Evolutionary conservation across 1,284 basidiomycete genomes (phyloP).

Genomic region (Athelia psychrophila): DNA sequence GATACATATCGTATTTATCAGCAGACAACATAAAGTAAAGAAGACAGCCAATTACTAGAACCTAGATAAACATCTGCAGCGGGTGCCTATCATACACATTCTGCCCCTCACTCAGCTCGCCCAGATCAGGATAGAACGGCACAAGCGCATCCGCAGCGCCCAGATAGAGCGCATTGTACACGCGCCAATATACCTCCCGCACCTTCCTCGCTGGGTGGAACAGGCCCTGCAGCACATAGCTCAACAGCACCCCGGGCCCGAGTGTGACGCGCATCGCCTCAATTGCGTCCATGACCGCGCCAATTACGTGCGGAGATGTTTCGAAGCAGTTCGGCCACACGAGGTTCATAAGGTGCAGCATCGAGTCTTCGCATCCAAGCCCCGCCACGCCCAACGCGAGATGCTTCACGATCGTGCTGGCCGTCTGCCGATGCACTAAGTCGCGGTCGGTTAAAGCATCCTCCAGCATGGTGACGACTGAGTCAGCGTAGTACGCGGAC

Average conservation of each 20-base stretch:
- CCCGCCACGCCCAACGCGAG: conserved; percentile 96
- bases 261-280: conserved; percentile 96
- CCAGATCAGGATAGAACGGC: conserved; percentile 91
- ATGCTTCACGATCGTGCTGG: conserved; percentile 99
- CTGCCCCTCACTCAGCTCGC: conserved; percentile 84
- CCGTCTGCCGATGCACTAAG: conserved; percentile 97
- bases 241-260: conserved; percentile 90
- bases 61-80: conserved; percentile 76
- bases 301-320: conserved; percentile 97
- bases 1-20: not conserved
- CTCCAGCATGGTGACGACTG: conserved; percentile 96
- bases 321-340: conserved; percentile 99
- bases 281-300: conserved; percentile 94
- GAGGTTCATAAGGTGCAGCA: conserved; percentile 96
- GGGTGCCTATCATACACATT: conserved; percentile 88
- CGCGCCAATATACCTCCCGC: conserved; percentile 92
- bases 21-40: conserved; percentile 1
- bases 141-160: conserved; percentile 90
- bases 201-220: conserved; percentile 98
- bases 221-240: conserved; percentile 88
- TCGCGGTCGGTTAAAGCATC: conserved; percentile 98
- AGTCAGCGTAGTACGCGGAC: conserved; percentile 97
- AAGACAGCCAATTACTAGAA: conserved; percentile 3
- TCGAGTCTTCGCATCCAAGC: conserved; percentile 95
- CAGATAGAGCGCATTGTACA: conserved; percentile 90